phyloP scores from a whole-genome alignment of 306 rosid genomes.

The Prunus salicina region DNA sequence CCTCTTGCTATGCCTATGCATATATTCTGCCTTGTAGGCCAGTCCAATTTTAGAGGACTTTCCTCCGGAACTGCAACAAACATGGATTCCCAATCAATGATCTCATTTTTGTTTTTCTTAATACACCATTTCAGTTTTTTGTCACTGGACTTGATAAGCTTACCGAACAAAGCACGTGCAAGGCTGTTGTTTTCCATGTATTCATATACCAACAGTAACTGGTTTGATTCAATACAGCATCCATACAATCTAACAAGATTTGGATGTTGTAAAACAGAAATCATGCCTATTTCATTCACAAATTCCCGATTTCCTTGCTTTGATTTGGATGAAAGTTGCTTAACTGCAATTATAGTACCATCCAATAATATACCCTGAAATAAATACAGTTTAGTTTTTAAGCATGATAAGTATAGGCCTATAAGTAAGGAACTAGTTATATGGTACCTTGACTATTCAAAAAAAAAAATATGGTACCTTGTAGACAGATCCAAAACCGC shows the following conservation, averaged over 20 bases:
- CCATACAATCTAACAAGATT: slow-evolving; percentile 64
- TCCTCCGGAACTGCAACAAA: background rate
- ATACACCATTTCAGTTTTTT: background rate
- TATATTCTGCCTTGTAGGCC: slow-evolving; percentile 57
- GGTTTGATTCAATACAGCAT: slow-evolving; percentile 52
- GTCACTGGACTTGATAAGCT: slow-evolving; percentile 13
- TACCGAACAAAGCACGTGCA: slow-evolving; percentile 53
- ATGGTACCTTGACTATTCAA: slow-evolving; percentile 60
- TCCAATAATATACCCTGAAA: slow-evolving; percentile 49
- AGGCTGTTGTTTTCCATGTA: slow-evolving; percentile 60
- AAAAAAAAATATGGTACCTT: slow-evolving; percentile 52
- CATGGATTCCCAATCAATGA: background rate
- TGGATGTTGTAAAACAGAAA: slow-evolving; percentile 59
- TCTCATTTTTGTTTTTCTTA: background rate
- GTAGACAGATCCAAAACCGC: slow-evolving; percentile 71
- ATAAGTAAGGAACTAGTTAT: background rate
- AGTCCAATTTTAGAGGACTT: slow-evolving; percentile 34
- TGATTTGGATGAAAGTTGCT: slow-evolving; percentile 57
- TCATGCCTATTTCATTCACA: slow-evolving; percentile 60
- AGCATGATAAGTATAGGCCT: background rate
- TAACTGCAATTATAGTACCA: slow-evolving; percentile 55
- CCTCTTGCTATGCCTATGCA: slow-evolving; percentile 64
- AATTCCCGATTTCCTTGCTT: slow-evolving; percentile 60
- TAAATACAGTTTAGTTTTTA: too few species aligned
- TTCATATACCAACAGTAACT: slow-evolving; percentile 56